These are phyloP conservation scores for Fusarium scirpi DNA, from an alignment of 2,329 filamentous ascomycete species.

Conservation along the genomic window DNA sequence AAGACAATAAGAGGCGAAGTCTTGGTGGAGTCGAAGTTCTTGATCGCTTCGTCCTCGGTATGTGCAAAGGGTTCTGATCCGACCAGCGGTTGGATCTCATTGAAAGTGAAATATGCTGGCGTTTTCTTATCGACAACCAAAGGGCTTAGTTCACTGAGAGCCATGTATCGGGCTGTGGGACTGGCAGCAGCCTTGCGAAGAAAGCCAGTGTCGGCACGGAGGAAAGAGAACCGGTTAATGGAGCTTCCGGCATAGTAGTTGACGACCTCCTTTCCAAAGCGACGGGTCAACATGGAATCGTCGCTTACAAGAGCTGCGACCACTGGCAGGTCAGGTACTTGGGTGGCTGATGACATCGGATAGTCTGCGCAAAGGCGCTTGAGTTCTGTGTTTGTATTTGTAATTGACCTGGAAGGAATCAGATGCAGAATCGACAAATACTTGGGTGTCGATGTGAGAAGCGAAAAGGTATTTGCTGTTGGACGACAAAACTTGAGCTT, in stretches of 20 bases:
- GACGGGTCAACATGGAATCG: slow-evolving; percentile 77
- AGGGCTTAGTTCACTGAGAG: slow-evolving; percentile 83
- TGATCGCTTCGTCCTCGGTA: slow-evolving; percentile 78
- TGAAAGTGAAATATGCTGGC: slow-evolving; percentile 75
- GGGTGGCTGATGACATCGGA: slow-evolving; percentile 49
- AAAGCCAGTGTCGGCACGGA: slow-evolving; percentile 78
- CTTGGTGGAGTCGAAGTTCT: slow-evolving; percentile 77
- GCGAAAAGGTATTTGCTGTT: neutral
- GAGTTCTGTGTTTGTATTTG: slow-evolving; percentile 24
- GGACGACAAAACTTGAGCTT: neutral
- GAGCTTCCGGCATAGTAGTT: slow-evolving; percentile 88
- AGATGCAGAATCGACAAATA: neutral
- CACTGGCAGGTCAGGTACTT: slow-evolving; percentile 55
- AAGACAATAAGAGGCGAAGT: slow-evolving; percentile 82
- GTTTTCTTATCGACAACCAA: slow-evolving; percentile 68
- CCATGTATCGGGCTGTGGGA: slow-evolving; percentile 76
- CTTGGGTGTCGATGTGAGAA: neutral
- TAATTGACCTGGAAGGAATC: slow-evolving; percentile 16
- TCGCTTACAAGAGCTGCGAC: slow-evolving; percentile 60
- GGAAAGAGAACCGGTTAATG: slow-evolving; percentile 83
- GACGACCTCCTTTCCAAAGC: slow-evolving; percentile 82
- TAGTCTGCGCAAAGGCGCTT: slow-evolving; percentile 14
- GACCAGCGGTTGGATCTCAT: slow-evolving; percentile 77
- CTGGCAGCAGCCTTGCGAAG: slow-evolving; percentile 75
- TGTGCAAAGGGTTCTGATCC: slow-evolving; percentile 77